Base-by-base conservation (phyloP, 2,329 filamentous ascomycete genomes). In the Tolypocladium album region DNA sequence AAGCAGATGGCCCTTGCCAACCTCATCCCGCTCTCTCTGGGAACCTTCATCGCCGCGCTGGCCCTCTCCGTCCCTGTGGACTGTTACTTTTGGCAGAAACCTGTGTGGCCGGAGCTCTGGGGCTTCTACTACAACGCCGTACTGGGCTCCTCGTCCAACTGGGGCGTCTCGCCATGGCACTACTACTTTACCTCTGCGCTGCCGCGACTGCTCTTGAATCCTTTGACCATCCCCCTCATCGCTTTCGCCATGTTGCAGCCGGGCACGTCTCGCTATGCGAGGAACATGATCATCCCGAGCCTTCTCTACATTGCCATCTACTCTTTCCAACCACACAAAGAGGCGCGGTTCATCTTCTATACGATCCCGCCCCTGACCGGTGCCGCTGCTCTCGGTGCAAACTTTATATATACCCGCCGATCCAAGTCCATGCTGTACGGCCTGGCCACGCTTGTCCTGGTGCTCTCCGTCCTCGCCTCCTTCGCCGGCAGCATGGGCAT, bases 301-400 rank as follows among this genome's bases (percentile, higher is more conserved):
- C 65, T 95, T 1, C 72, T 82, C 38, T 99, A 92, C 72, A 79
- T 95, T 24, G 81, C 81, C 5, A 73, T 95, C 52, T 97, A 96
- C 78, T 96, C 91, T 64, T 67, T 91, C 57, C 88, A 96, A 63
- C 92, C 93, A 0, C 94, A 99, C 77, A 99, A 99, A 72, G 94
- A 99, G 76, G 89, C 92, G 71, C 89, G 94, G 22, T 99, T 99
- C 78, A 87, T 99, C 66, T 86, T 97, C 67, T 97, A 97, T 75
- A 81, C 85, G 58, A 80, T 96, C 31, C 94, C 94, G 0, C 81
- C 88, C 0, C 77, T 97, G 38, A 96, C 92, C 0, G 88, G 88
- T 13, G 83, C 87, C 3, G 88, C 91, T 0, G 87, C 90, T 3
- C 79, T 90, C 5, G 87, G 86, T 24, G 90, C 91, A 17, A 82